A percentile compares a stretch with the other conserved stretches of the same genome.
These are phyloP conservation scores for Lotmaria passim DNA, from an alignment of 208 protist genomes.

Conservation along the genomic window DNA sequence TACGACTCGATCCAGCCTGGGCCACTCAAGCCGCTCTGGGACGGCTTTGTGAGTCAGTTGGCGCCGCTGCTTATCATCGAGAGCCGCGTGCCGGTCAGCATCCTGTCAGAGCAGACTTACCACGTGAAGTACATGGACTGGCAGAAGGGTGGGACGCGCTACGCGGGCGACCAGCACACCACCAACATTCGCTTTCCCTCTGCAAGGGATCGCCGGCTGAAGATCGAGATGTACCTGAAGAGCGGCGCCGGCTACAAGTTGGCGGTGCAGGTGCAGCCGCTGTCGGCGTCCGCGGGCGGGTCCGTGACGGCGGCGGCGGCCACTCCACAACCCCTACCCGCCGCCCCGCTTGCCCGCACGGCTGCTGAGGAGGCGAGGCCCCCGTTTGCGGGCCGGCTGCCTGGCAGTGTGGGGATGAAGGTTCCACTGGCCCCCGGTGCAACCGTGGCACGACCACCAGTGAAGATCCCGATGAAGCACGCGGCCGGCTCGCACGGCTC, in stretches of 20 bases:
- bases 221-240: conserved; percentile 77
- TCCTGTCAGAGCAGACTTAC: conserved; percentile 73
- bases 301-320: neutral
- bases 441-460: conserved; percentile 21
- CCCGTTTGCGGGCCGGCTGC: conserved; percentile 33
- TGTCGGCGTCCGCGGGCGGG: conserved; percentile 14
- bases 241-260: conserved; percentile 60
- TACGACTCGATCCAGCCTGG: conserved; percentile 64
- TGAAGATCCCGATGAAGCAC: conserved; percentile 37
- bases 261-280: conserved; percentile 47
- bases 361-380: conserved; percentile 17
- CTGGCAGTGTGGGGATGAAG: conserved; percentile 26
- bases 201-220: conserved; percentile 69
- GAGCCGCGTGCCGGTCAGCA: conserved; percentile 55
- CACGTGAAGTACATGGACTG: conserved; percentile 89
- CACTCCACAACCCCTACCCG: conserved; percentile 10
- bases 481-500: conserved; percentile 12
- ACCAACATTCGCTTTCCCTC: conserved; percentile 87
- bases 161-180: conserved; percentile 60
- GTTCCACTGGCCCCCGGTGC: conserved; percentile 27
- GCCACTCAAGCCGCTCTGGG: conserved; percentile 65
- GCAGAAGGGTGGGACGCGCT: conserved; percentile 88
- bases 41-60: conserved; percentile 69
- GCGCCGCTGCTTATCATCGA: conserved; percentile 64
- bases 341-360: neutral